phyloP scores from a whole-genome alignment of 2,329 filamentous ascomycete genomes.

The Fusarium papillatum region DNA sequence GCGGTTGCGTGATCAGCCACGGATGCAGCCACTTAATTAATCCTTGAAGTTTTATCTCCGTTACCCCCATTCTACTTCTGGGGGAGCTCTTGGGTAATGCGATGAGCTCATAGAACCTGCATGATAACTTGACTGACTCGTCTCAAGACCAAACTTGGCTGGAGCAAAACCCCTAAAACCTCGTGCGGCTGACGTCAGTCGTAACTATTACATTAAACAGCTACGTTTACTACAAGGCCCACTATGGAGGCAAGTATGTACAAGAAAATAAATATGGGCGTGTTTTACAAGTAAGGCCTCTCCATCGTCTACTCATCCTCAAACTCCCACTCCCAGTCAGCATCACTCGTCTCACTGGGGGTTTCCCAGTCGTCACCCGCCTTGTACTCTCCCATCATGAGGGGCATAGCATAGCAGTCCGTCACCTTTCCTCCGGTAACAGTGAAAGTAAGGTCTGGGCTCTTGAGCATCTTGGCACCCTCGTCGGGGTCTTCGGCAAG shows the following conservation, averaged over 20 bases:
- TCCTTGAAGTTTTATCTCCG: neutral
- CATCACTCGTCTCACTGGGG: neutral
- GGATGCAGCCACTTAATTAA: neutral
- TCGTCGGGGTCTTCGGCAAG: conserved; percentile 43
- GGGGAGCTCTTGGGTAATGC: neutral
- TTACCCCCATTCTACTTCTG: neutral
- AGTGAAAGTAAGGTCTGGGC: conserved; percentile 18
- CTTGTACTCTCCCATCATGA: neutral
- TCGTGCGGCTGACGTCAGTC: neutral
- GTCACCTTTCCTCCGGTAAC: neutral
- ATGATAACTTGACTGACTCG: neutral
- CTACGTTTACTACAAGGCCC: neutral
- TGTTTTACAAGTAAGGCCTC: neutral
- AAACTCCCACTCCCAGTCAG: neutral
- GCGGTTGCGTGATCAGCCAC: neutral
- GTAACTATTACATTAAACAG: neutral
- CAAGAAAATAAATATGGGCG: neutral
- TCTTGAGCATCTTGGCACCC: conserved; percentile 40
- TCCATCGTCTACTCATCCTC: neutral
- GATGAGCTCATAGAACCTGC: neutral
- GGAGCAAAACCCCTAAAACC: neutral
- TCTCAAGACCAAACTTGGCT: too few relatives aligned
- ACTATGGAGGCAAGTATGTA: neutral
- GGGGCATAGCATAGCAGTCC: neutral
- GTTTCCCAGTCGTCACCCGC: neutral